Evolutionary conservation across 148 eudicot species (phyloP).

Genomic region (Chenopodium berlandieri): DNA sequence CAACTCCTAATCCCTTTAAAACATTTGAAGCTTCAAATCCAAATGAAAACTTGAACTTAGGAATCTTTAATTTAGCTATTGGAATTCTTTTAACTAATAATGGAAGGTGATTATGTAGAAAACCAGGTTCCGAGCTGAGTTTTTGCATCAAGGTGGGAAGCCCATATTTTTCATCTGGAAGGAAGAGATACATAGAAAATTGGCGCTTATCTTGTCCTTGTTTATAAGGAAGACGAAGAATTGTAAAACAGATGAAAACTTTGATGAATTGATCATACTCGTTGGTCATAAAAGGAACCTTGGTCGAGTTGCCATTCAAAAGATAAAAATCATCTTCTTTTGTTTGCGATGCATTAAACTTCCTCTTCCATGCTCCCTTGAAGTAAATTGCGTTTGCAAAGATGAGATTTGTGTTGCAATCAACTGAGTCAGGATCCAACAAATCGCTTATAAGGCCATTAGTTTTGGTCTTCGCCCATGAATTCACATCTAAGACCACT

Average conservation of each 20-base stretch:
- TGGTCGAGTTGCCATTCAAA: slow-evolving; percentile 47
- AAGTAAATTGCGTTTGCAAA: slow-evolving; percentile 76
- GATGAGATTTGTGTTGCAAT: slow-evolving; percentile 50
- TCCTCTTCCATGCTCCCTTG: slow-evolving; percentile 69
- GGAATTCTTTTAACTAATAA: slow-evolving; percentile 23
- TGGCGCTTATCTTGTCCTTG: slow-evolving; percentile 49
- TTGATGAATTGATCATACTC: slow-evolving; percentile 15
- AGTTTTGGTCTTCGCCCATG: slow-evolving; percentile 73
- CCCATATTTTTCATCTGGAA: slow-evolving; percentile 67
- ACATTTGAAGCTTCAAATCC: slow-evolving; percentile 67
- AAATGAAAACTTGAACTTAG: slow-evolving; percentile 62
- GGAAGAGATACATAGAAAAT: slow-evolving; percentile 74
- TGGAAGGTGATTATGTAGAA: slow-evolving; percentile 21
- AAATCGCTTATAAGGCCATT: slow-evolving; percentile 69
- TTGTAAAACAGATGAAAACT: slow-evolving; percentile 55
- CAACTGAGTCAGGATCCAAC: slow-evolving; percentile 64
- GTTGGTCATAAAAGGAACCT: slow-evolving; percentile 68
- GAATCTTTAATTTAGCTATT: slow-evolving; percentile 55
- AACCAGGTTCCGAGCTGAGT: slow-evolving; percentile 45
- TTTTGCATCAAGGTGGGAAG: slow-evolving; percentile 50
- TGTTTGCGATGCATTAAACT: slow-evolving; percentile 56
- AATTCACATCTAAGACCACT: slow-evolving; percentile 52
- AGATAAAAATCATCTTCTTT: slow-evolving; percentile 61
- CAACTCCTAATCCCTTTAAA: slow-evolving; percentile 55
- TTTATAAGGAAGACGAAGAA: slow-evolving; percentile 63